Percentiles rank a stretch among this genome's conserved stretches.
Conservation (phyloP, 352 stramenopile species). For the Globisporangium parvum region DNA sequence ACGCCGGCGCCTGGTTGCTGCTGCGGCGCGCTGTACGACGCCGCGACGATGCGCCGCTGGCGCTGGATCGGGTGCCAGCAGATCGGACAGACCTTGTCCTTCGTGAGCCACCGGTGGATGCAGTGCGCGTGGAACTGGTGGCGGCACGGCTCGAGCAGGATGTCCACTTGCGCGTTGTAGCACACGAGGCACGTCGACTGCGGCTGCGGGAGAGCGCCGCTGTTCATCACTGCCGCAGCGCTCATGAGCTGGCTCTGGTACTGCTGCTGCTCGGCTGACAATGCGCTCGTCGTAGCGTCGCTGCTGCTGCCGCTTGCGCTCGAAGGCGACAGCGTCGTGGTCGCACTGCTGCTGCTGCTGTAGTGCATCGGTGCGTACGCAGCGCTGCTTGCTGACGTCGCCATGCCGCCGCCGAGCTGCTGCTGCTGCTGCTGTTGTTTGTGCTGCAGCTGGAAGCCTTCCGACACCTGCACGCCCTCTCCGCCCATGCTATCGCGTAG, state of each 20-base stretch:
- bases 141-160: conserved; percentile 56
- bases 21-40: conserved; percentile 5
- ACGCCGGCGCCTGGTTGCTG: conserved; percentile 1
- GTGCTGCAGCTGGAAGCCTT: conserved; percentile 17
- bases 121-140: conserved; percentile 79
- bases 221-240: conserved; percentile 15
- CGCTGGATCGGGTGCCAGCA: conserved; percentile 71
- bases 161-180: conserved; percentile 42
- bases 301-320: background rate
- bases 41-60: conserved; percentile 36
- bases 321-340: background rate
- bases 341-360: conserved; percentile 3
- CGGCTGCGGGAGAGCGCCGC: conserved; percentile 3
- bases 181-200: conserved; percentile 34
- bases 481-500: conserved; percentile 28
- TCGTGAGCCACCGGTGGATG: conserved; percentile 62
- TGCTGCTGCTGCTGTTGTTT: conserved; percentile 5
- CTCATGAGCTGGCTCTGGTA: conserved; percentile 19
- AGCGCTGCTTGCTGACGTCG: background rate
- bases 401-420: conserved; percentile 1
- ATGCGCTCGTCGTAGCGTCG: conserved; percentile 3
- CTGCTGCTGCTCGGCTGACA: conserved; percentile 4
- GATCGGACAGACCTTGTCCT: conserved; percentile 72
- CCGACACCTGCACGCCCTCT: conserved; percentile 22
- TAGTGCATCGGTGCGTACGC: background rate